These are phyloP conservation scores for Backusella westeae DNA, from an alignment of 192 early-diverging fungal species.

Conservation along the genomic window DNA sequence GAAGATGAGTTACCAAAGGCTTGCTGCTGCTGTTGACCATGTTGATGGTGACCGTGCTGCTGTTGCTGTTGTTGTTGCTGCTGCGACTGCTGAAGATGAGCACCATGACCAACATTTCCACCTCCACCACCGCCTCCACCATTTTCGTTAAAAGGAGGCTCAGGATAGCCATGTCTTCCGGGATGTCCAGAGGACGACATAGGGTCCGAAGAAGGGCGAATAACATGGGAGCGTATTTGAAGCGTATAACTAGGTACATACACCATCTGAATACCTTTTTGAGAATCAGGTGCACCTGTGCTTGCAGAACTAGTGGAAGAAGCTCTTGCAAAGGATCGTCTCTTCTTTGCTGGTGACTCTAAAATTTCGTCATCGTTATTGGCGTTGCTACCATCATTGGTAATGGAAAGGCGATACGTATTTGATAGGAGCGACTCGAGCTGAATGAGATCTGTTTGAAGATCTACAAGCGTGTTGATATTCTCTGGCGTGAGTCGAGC, in stretches of 20 bases:
- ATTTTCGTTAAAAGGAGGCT: neutral
- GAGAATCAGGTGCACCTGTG: neutral
- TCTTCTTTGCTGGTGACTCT: slow-evolving; percentile 11
- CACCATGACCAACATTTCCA: neutral
- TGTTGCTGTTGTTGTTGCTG: neutral
- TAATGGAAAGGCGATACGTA: neutral
- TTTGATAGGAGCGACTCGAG: slow-evolving; percentile 4
- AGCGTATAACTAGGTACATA: slow-evolving; percentile 19
- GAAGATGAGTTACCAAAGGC: slow-evolving; percentile 8
- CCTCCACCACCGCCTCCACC: neutral
- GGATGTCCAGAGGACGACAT: neutral
- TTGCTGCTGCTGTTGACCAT: neutral
- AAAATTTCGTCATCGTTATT: neutral
- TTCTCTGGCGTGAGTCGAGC: slow-evolving; percentile 18
- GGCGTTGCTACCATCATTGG: neutral
- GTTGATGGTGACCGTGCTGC: neutral
- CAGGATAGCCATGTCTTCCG: neutral
- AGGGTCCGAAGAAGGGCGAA: slow-evolving; percentile 7
- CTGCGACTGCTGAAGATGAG: neutral
- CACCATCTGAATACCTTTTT: slow-evolving; percentile 23
- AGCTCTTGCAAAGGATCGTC: slow-evolving; percentile 4
- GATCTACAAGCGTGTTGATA: slow-evolving; percentile 14
- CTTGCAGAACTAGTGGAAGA: neutral
- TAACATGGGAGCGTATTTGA: slow-evolving; percentile 14
- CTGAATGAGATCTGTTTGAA: slow-evolving; percentile 16